Evolutionary conservation across 2,329 filamentous ascomycete species (phyloP), one percentile per base, ranked within the genome.

Genomic region (Arthrobotrys iridis): DNA sequence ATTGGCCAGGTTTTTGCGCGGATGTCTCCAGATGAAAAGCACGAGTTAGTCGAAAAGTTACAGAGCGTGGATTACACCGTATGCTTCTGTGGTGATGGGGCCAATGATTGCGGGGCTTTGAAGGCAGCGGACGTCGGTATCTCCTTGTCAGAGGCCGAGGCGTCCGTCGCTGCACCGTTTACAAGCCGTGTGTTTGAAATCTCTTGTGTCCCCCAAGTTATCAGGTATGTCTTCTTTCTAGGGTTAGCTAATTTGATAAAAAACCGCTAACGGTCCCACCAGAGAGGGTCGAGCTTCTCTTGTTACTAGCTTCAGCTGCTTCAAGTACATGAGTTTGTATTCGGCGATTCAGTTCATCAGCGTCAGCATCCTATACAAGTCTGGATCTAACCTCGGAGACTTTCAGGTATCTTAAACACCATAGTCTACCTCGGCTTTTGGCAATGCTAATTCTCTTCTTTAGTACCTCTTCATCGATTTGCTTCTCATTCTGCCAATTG

Each of bases 291-390:
- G 96, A 77, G 94, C 94, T 18, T 92, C 96, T 33, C 86, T 99
- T 33, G 93, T 98, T n/a, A 99, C 95, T 10, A 97, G 93, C 82
- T 99, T 99, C 84, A 96, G 92, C 84, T 99, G 95, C 84, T 99
- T 99, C 87, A 99, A 98, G 84, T 99, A 96, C 83, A 99, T 99
- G 96, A 96, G 92, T 79, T 84, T 99, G 78, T 99, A 99, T 84
- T 98, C 93, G 1, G 94, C 95, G n/a, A 99, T 99, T 78, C 95
- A 99, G 82, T 99, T 99, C 84, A 96, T 93, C 5, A 93, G 92
- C 0, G 96, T 99, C 80, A 96, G 91, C 86, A 97, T 99, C 81
- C 86, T 99, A 13, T 99, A 99, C 82, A 92, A 93, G 4, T 93
- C 90, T 5, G 96, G 91, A 8, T 96, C 92, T 6, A 99, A 99